Base-by-base conservation (phyloP, 768 basidiomycete genomes). In the Auricularia heimuer region DNA sequence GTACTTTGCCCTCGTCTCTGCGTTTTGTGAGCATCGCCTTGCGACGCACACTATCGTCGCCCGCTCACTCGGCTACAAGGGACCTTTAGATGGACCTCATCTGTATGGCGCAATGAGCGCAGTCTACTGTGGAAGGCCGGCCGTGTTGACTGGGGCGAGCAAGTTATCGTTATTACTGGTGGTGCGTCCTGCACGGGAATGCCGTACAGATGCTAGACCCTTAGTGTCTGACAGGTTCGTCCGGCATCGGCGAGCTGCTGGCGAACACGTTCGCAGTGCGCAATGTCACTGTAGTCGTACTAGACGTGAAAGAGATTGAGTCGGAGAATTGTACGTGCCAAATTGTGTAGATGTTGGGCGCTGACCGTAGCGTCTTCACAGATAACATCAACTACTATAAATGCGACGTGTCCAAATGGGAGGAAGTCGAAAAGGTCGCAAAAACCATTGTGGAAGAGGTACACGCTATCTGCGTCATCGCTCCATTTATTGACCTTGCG, bases 391-490 rank as follows among this genome's bases (percentile, higher is more conserved):
- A 78, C 2, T 94, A 85, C 74, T 97, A 94, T 74, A 83, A 91
- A 72, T 98, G 96, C 69, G 94, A 99, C 72, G 85, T 99, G 21
- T 91, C 94, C 0, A 87, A 92, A 65, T 90, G 86, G 84, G 86
- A 91, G 65, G 87, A 92, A 70, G 94, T 98, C 1, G 80, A 91
- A 66, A 81, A 80, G 0, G 84, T 89, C 0, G 85, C 94, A 1
- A 85, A 86, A 70, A 81, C 77, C 73, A 82, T 98, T 65, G 75
- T 85, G 3, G 82, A 90, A 71, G 94, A 98, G 80, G 92, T 92
- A 66, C 68, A 76, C 66, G 33, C 8, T 11, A 37, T 18, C 62
- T 33, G 4, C 16, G 14, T 37, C n/a, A 12, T 34, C 39, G 42
- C 39, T 11, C 3, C 34, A 51, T 33, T 51, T 36, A 61, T 58